Conservation (phyloP, 148 eudicot genomes). For the Pharnaceum exiguum region DNA sequence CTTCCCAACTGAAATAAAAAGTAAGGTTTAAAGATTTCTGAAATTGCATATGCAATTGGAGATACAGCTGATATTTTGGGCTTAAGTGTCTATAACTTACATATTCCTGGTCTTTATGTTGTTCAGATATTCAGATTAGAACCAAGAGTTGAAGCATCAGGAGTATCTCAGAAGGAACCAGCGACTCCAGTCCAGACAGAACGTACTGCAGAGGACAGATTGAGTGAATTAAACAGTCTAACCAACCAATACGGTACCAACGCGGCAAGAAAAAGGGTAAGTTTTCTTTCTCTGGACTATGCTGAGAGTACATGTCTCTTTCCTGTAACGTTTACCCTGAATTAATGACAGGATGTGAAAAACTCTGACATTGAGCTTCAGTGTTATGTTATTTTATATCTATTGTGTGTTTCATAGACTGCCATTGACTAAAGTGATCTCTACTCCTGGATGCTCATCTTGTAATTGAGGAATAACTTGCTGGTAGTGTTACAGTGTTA, state of each 20-base stretch:
- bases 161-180: conserved; percentile 27
- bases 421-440: too few relatives aligned
- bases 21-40: too few relatives aligned
- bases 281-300: background rate
- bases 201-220: conserved; percentile 25
- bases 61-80: too few relatives aligned
- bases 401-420: too few relatives aligned
- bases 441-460: too few relatives aligned
- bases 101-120: background rate
- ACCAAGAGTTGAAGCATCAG: conserved; percentile 41
- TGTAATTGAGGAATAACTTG: too few relatives aligned
- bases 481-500: too few relatives aligned
- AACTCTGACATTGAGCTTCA: too few relatives aligned
- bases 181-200: conserved; percentile 32
- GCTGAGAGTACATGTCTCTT: background rate
- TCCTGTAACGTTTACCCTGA: background rate
- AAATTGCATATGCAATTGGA: too few relatives aligned
- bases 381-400: too few relatives aligned
- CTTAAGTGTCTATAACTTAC: background rate
- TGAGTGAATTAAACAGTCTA: conserved; percentile 19
- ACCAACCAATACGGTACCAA: conserved; percentile 34
- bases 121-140: conserved; percentile 76
- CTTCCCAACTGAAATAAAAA: too few relatives aligned
- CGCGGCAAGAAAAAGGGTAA: conserved; percentile 34
- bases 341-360: too few relatives aligned